Base-by-base conservation (phyloP, 176 grass and related monocot genomes). In the Otatea glauca region DNA sequence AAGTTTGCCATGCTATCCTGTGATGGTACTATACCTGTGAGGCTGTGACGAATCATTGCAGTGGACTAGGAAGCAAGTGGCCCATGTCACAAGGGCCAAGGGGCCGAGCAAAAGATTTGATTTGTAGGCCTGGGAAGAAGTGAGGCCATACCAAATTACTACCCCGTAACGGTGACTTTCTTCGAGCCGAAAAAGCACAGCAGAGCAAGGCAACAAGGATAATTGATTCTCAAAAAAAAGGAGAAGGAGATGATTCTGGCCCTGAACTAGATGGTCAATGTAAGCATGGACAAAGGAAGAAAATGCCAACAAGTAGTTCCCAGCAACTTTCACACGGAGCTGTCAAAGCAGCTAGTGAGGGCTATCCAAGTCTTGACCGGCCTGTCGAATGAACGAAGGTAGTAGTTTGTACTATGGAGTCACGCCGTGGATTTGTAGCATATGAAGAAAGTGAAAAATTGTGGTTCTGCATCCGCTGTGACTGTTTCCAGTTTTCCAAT, bases 301-400 rank as follows among this genome's bases (percentile, higher is more conserved):
- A 84, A 54, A 21, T 34, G 37, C 43, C 45, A 42, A 54, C 2
- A 74, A 23, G 84, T 80, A 79, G 56, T 67, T 61, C 6, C 5
- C 23, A 7, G 8, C 15, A 15, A 23, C 45, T 32, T 74, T 27
- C 68, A 14, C 50, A 58, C 27, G 81, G 16, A 10, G 4, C 34
- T 45, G 14, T 37, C 37, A 27, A 43, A 59, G 43, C 71, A 16
- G 62, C 27, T 15, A 25, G 25, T 64, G 25, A 15, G 25, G 25
- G 12, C 61, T 63, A 12, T 13, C 60, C 10, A 64, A 7, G 13
- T 15, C 25, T 64, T 64, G 61, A 64, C 61, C 27, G 61, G 61
- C 61, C 15, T 64, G 27, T 13, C 21, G 24, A 76, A 37, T 4
- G 27, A 13, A 29, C 45, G 12, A 51, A 51, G 27, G 63, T 38